Base-by-base conservation (phyloP, 495 filamentous ascomycete species). In the Venustampulla echinocandica region DNA sequence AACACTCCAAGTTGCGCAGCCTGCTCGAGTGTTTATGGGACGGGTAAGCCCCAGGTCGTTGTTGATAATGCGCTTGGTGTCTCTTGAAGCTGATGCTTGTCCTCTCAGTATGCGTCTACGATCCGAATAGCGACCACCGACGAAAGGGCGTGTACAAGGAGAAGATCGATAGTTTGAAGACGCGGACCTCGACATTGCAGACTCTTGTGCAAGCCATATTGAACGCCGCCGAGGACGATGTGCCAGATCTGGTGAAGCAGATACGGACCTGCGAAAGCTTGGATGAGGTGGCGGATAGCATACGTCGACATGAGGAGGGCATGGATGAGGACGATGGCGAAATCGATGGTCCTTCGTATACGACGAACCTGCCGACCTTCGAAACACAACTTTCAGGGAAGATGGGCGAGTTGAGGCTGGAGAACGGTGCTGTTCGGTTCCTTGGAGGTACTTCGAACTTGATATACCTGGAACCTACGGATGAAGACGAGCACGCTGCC, bases 111-210 rank as follows among this genome's bases (percentile, higher is more conserved):
- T 88, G 89, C 64, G 71, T 94, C 41, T 98, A 97, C 70, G 93
- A 97, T 61, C 92, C 88, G 4, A 93, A 87, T 59, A 92, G 87
- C 45, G 92, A 98, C 63, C 88, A 95, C 60, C 84, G 92, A 37
- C 80, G 92, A 14, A 98, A 97, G 61, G 92, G 92, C 39, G 92
- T 96, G 9, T 96, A 95, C 63, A 90, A 88, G 63, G 87, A 95
- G 63, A 89, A 95, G 62, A 83, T 89, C 37, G 89, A 95, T 62
- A 85, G 81, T 54, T 74, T 90, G 57, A 86, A 90, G 58, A 90
- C 89, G 15, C 76, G 76, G 44, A 90, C 85, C 59, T 85, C 85
- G 24, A 98, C 92, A 10, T 69, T 97, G 20, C 85, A 96, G 59
- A 90, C 89, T 6, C 68, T 98, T 21, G 80, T 98, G 40, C 85